phyloP scores from a whole-genome alignment of 1,284 basidiomycete genomes.

The Papiliotrema laurentii region DNA sequence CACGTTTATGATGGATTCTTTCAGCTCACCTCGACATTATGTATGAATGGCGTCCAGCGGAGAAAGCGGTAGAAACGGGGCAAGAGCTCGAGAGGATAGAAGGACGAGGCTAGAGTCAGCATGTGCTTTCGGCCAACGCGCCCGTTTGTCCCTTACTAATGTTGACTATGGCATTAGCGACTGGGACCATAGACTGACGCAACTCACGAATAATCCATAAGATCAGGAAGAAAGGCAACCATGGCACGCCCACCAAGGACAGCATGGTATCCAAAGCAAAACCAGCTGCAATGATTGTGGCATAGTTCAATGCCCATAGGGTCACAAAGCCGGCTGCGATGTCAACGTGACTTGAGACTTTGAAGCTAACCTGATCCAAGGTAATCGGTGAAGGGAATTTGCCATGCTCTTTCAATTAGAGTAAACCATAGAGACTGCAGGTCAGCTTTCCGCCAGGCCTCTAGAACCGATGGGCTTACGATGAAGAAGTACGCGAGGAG shows the following conservation, averaged over 20 bases:
- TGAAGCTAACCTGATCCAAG: conserved; percentile 25
- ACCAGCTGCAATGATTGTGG: conserved; percentile 33
- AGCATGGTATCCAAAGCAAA: conserved; percentile 39
- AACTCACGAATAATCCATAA: conserved; percentile 32
- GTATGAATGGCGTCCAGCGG: conserved; percentile 33
- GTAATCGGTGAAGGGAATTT: conserved; percentile 29
- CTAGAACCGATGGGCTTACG: conserved; percentile 11
- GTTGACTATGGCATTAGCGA: conserved; percentile 22
- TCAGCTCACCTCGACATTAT: conserved; percentile 23
- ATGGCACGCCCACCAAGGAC: conserved; percentile 26
- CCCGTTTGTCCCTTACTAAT: conserved; percentile 20
- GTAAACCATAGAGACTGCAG: conserved; percentile 33
- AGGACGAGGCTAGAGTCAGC: conserved; percentile 27
- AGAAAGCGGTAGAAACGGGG: conserved; percentile 34
- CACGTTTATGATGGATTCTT: not conserved
- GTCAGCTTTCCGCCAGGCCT: not conserved
- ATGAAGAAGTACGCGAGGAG: conserved; percentile 37
- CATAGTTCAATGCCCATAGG: conserved; percentile 41
- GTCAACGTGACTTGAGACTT: not conserved
- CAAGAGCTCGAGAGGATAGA: conserved; percentile 35
- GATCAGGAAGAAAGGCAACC: conserved; percentile 39
- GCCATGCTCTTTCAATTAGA: conserved; percentile 32
- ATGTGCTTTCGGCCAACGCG: no score
- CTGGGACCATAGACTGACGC: not conserved
- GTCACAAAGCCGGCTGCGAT: conserved; percentile 34